Evolutionary conservation across 495 filamentous ascomycete genomes (phyloP), one percentile per base, ranked within the genome.

Genomic region (Aspergillus nidulans): DNA sequence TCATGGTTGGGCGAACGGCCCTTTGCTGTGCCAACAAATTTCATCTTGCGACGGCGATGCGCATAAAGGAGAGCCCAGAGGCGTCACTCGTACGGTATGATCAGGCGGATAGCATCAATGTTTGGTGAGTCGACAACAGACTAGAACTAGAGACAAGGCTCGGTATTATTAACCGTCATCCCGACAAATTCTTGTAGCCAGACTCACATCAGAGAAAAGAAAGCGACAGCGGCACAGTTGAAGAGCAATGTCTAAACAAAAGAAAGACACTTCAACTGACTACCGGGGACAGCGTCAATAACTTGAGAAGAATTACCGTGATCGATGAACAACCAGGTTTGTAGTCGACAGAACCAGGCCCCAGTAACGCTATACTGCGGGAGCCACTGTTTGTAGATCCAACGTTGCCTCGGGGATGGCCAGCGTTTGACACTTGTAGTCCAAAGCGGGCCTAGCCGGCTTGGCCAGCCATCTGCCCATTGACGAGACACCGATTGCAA

Each of bases 1-100:
- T 66, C 65, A 59, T 68, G 67, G 13, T 63, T 59, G 20, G 68
- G 58, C 59, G 67, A 68, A 51, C 63, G 59, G 60, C 69, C 68
- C 65, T 69, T 68, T 53, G 63, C 60, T 58, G 66, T 70, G 44
- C 30, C 30, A 34, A 34, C 30, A 12, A 65, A 63, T 44, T 67
- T 70, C 72, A 76, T 76, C 62, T 49, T 68, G 25, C 49, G 56
- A 49, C 57, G 40, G 63, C 56, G 57, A 38, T 49, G 51, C 39
- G 34, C 47, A 32, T 19, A 52, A 23, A 32, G 13, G 23, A 13
- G 38, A 23, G n/a, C 24, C 16, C 19, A 13, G 41, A n/a, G 32
- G 20, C 34, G 32, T 49, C 53, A 32, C 21, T 21, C 25, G 30
- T 24, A 36, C 26, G 43, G 45, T 30, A 23, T 28, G 12, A 52